A percentile compares a stretch with the other conserved stretches of the same genome.
These are phyloP conservation scores for Tetratostichococcus sp. DNA, from an alignment of 139 green algal genomes.

Conservation along the genomic window DNA sequence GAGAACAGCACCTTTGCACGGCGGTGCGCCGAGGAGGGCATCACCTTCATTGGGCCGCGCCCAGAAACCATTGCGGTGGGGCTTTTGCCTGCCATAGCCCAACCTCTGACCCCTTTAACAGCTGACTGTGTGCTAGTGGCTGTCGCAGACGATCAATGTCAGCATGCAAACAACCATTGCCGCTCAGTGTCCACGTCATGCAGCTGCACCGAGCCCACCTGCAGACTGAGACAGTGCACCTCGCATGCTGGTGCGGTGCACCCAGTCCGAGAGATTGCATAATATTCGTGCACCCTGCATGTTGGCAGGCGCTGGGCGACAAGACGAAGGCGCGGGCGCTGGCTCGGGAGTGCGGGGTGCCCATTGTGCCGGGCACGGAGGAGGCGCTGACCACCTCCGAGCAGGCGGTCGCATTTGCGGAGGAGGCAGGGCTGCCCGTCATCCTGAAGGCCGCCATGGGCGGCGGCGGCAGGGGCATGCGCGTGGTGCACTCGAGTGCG, in stretches of 20 bases:
- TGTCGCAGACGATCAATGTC: no score
- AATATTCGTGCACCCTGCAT: no score
- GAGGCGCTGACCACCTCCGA: constrained; percentile 50
- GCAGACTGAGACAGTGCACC: no score
- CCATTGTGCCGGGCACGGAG: constrained; percentile 84
- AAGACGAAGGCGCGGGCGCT: constrained; percentile 73
- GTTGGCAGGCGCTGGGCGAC: constrained; percentile 82
- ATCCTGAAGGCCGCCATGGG: constrained; percentile 95
- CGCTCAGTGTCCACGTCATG: no score
- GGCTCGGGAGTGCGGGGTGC: constrained; percentile 75
- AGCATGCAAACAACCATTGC: no score
- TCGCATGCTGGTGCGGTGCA: no score
- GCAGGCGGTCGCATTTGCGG: constrained; percentile 69
- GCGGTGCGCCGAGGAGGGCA: constrained; percentile 79
- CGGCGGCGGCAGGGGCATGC: constrained; percentile 91
- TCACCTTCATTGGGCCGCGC: constrained; percentile 84
- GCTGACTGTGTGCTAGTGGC: no score
- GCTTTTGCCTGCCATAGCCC: no score
- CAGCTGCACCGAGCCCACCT: no score
- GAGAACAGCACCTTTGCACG: constrained; percentile 86
- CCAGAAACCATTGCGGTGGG: constrained; percentile 75
- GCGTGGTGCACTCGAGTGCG: constrained; percentile 62
- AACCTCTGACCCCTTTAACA: no score
- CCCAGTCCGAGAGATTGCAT: no score
- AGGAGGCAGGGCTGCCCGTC: constrained; percentile 77